Base-by-base conservation (phyloP, 2,329 filamentous ascomycete genomes). In the Colletotrichum cordylinicola region DNA sequence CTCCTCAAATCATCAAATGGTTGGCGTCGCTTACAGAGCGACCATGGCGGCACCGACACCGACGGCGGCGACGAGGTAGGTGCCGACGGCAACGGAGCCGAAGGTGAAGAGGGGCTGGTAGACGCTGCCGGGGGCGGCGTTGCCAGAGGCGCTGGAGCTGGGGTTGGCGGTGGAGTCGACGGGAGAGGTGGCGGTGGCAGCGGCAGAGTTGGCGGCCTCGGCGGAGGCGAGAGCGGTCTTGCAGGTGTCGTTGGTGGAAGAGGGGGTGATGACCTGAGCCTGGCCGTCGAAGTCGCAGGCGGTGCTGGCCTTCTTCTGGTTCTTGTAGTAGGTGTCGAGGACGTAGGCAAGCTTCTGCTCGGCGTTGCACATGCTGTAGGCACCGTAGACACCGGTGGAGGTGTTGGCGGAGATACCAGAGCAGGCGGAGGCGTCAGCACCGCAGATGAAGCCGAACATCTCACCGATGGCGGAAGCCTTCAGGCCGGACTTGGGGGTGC, bases 401-500 rank as follows among this genome's bases (percentile, higher is more conserved):
- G 90, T 90, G 85, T 96, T 94, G 79, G 89, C 89, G 78, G 85
- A 87, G 85, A 97, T 95, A 70, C 93, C 94, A 29, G 84, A 86
- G 86, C 95, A 97, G 79, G 90, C 88, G 43, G 84, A 82, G 61
- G 85, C 82, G 75, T 88, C 83, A 60, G 85, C 81, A 72, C 92
- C 93, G 86, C 95, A 97, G 84, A 96, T 91, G 84, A 87, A 92
- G 83, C 88, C 89, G 85, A 98, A 98, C 79, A 97, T 90, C 18
- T 90, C 86, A 66, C 90, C 91, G 81, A 92, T 94, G 72, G 91
- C 86, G 70, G 92, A 88, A 66, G 87, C 83, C 78, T 90, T 86
- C 29, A 95, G 86, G 80, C 85, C 85, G 62, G 88, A 85, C 61
- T 90, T 87, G 76, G 95, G 91, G 33, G 90, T 90, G 87, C 97